Percentiles rank a stretch among this genome's conserved stretches.
Conservation (phyloP, 164 flowering plant species). For the Nymphaea colorata region DNA sequence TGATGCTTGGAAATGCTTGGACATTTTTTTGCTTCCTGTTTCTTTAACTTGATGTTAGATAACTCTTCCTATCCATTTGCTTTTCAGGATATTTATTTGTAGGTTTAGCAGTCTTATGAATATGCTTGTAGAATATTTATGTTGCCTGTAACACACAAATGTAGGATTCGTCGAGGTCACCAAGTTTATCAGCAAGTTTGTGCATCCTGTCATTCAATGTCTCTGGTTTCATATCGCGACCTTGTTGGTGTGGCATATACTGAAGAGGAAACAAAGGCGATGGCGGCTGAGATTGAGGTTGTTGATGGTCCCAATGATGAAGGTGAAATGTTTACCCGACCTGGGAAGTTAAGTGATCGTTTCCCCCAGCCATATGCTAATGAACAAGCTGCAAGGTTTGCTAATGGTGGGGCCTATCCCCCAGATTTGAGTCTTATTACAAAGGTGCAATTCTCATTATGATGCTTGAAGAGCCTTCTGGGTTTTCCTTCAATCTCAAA, state of each 20-base stretch:
- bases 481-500: too few species aligned
- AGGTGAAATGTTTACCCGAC: constrained; percentile 89
- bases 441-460: constrained; percentile 2
- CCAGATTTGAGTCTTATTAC: constrained; percentile 15
- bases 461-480: too few species aligned
- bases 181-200: constrained; percentile 87
- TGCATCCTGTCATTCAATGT: constrained; percentile 89
- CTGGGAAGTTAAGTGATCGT: constrained; percentile 83
- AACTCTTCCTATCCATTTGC: too few species aligned
- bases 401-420: constrained; percentile 16
- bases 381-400: constrained; percentile 68
- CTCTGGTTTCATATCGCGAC: constrained; percentile 75
- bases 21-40: too few species aligned
- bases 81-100: too few species aligned
- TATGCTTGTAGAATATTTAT: too few species aligned
- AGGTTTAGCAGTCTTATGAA: too few species aligned
- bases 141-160: neutral
- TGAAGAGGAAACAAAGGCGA: constrained; percentile 72
- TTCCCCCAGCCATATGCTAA: constrained; percentile 75
- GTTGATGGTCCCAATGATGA: constrained; percentile 88
- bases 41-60: too few species aligned
- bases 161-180: constrained; percentile 86
- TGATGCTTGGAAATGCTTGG: too few species aligned
- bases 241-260: constrained; percentile 87
- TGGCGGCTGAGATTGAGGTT: constrained; percentile 94